Evolutionary conservation across 2,329 filamentous ascomycete genomes (phyloP).

Genomic region (Plectosphaerella plurivora): DNA sequence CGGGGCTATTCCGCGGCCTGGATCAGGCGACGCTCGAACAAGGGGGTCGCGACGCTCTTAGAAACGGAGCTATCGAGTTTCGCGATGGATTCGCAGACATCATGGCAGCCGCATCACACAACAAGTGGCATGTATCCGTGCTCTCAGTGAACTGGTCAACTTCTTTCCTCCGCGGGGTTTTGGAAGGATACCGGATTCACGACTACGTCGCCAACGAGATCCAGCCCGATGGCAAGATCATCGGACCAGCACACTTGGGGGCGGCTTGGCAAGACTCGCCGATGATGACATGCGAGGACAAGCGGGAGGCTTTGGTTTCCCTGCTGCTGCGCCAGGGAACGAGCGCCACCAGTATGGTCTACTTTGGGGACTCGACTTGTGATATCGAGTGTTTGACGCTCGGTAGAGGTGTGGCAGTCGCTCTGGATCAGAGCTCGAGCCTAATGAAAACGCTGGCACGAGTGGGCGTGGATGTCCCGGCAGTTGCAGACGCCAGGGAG

Average conservation of each 20-base stretch:
- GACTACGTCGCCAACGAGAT: constrained; percentile 40
- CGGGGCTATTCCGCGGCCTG: constrained; percentile 40
- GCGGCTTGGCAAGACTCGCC: constrained; percentile 16
- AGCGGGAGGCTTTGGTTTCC: constrained; percentile 34
- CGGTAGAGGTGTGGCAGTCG: constrained; percentile 42
- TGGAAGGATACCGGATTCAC: constrained; percentile 14
- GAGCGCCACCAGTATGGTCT: constrained; percentile 29
- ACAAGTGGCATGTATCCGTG: constrained; percentile 34
- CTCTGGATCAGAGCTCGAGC: constrained; percentile 21
- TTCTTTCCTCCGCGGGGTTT: constrained; percentile 40
- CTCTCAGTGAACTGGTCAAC: constrained; percentile 49
- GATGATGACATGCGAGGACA: constrained; percentile 39
- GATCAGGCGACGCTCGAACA: constrained; percentile 20
- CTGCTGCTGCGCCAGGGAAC: constrained; percentile 15
- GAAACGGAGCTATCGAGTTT: constrained; percentile 27
- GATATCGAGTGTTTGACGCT: constrained; percentile 49
- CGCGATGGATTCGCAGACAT: constrained; percentile 34
- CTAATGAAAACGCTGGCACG: constrained; percentile 16
- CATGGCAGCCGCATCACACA: constrained; percentile 16
- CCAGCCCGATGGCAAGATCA: constrained; percentile 30
- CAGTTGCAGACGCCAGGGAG: constrained; percentile 16
- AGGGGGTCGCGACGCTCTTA: constrained; percentile 31
- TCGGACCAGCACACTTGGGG: constrained; percentile 29
- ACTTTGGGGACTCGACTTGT: constrained; percentile 55
- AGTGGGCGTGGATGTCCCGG: constrained; percentile 23